These are phyloP conservation scores for Rhodotorula kratochvilovae DNA, from an alignment of 768 basidiomycete species.

Conservation along the genomic window DNA sequence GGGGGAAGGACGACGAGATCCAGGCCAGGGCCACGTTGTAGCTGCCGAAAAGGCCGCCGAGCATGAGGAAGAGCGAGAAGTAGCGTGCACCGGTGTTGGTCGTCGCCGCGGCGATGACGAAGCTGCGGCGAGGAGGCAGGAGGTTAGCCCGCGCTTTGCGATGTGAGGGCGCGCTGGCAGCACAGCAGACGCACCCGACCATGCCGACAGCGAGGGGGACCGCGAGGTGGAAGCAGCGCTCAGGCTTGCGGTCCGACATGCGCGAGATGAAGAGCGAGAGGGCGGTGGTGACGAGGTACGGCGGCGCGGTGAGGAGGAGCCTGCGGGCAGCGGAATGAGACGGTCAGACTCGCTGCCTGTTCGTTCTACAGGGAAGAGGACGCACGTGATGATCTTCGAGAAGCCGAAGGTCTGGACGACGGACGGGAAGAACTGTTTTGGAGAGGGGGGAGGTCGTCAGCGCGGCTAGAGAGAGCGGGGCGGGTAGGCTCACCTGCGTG, in stretches of 20 bases:
- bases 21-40: constrained; percentile 43
- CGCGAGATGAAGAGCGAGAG: constrained; percentile 38
- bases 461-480: no score
- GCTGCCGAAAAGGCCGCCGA: constrained; percentile 41
- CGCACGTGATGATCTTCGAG: constrained; percentile 23
- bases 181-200: constrained; percentile 26
- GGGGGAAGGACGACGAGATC: constrained; percentile 41
- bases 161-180: no score
- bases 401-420: constrained; percentile 43
- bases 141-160: not conserved
- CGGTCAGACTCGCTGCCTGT: not conserved
- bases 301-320: constrained; percentile 43
- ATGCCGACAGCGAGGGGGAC: constrained; percentile 38
- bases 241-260: constrained; percentile 37
- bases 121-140: not conserved
- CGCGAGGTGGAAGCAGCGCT: constrained; percentile 41
- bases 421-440: constrained; percentile 39
- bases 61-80: constrained; percentile 42
- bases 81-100: constrained; percentile 40
- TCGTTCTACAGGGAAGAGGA: no score
- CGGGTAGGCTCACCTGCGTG: constrained; percentile 14
- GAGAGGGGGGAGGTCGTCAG: no score
- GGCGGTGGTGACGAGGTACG: constrained; percentile 42
- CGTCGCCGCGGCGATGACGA: constrained; percentile 28
- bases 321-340: not conserved